Base-by-base conservation (phyloP, 2,329 filamentous ascomycete genomes). In the Colletotrichum costaricense region DNA sequence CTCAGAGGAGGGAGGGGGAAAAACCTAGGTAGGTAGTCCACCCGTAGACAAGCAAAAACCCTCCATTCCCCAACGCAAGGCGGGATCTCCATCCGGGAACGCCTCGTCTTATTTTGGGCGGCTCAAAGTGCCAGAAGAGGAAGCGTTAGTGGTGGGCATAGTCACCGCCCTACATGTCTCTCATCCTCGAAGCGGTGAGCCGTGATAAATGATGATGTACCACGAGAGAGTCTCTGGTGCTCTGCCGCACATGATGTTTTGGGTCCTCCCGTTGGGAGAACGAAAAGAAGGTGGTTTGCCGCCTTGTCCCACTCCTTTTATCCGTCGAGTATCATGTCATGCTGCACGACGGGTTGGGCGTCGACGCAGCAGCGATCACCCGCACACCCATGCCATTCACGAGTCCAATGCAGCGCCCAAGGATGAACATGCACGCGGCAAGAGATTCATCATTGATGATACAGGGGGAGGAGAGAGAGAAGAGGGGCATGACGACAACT, bases 51-150 rank as follows among this genome's bases (percentile, higher is more conserved):
- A 49, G 19, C 6, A 49, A 49, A n/a, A 49, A 49, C 9, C n/a
- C 24, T 2, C 46, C 33, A 16, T 28, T 46, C 55, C 30, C 16
- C 49, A 30, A 59, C 30, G 55, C 55, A 64, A 46, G 58, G 59
- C 59, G 60, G 55, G 66, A 73, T 73, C 66, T 59, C 22, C 67
- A 62, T 69, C 54, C 55, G 52, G 70, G 38, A 55, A 24, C 28
- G 59, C 42, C 24, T 59, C 35, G 67, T 46, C 54, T 52, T 66
- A 46, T 35, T 38, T 28, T 54, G 38, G 58, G 16, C 26, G 56
- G 56, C 62, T 52, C 9, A 42, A n/a, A 24, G 35, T 68, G 28
- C 69, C 64, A 72, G 30, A 57, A 59, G 35, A 52, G 64, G 56
- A 49, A 63, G 60, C 56, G 26, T 46, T 55, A 38, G 42, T 49